Evolutionary conservation across 805 yeast genomes (phyloP), one percentile per base, ranked within the genome.

Genomic region (Clavispora carvajalis): DNA sequence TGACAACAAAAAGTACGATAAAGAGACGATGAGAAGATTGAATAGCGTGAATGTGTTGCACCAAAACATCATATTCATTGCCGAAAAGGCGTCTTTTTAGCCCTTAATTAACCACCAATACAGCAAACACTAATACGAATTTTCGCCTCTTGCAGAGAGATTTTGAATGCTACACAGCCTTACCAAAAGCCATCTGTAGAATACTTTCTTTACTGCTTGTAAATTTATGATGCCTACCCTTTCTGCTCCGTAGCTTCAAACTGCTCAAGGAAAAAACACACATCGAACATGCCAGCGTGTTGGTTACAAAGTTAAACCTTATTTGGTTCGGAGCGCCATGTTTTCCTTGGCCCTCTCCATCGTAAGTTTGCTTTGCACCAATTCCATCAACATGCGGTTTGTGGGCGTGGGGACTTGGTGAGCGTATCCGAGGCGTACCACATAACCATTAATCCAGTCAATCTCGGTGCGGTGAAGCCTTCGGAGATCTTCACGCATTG

Each of bases 361-460:
- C 13, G 57, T 45, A 31, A 58, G 44, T 51, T 66, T 68, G 21
- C 57, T 51, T 30, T 67, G 67, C 3, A 81, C 74, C 58, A 83
- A 58, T 18, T 62, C 53, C 31, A 83, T 52, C 44, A 75, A 62
- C 38, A 47, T 42, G 22, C 54, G 53, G 55, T 82, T 82, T 34
- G 71, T 62, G 1, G 71, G 71, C 1, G 82, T 73, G 1, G 63
- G 51, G 1, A 68, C 35, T 1, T 70, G 66, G 35, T 71, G 60
- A 43, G 65, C 62, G 22, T 59, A 50, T 1, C 86, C 95, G 38
- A 79, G 61, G 6, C 54, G 57, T 1, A 75, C 81, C 10, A 90
- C 70, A 54, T 79, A 87, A 1, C 97, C 97, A 57, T 90, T 93
- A 44, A 91, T 81, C 57, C 76, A 84, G 45, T 82, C 85, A 16